These are phyloP conservation scores for Eucalyptus grandis DNA, from an alignment of 345 rosid species.

Conservation along the genomic window DNA sequence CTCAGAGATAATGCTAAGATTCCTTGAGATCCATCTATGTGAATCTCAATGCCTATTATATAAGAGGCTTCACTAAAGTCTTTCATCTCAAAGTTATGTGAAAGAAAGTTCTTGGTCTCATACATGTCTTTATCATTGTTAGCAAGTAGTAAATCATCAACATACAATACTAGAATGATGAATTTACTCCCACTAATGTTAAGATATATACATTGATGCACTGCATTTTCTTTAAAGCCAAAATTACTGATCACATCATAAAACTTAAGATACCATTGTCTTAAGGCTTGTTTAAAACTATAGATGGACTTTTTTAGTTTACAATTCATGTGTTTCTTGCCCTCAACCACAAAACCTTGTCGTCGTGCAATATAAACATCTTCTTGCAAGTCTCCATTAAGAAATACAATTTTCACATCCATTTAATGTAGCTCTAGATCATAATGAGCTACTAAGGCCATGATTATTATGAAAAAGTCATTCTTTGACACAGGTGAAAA, in stretches of 20 bases:
- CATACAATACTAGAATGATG: background rate
- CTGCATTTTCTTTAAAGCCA: background rate
- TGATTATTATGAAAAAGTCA: background rate
- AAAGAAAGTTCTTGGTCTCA: background rate
- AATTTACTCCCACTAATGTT: background rate
- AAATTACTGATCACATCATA: background rate
- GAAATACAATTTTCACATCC: background rate
- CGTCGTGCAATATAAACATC: conserved; percentile 1
- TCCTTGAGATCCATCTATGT: background rate
- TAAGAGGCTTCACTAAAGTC: background rate
- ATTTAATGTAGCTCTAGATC: background rate
- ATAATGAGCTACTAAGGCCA: background rate
- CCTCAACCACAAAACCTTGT: background rate
- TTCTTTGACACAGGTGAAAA: background rate
- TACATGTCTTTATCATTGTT: background rate
- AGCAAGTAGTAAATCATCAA: background rate
- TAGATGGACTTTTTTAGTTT: background rate
- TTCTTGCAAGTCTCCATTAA: background rate
- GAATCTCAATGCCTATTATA: background rate
- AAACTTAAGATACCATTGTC: background rate
- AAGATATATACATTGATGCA: background rate
- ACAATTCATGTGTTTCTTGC: background rate
- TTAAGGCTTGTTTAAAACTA: background rate
- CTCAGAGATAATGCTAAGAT: background rate
- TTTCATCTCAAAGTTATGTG: background rate